Conservation (phyloP, 768 basidiomycete genomes). For the Pisolithus tinctorius region DNA sequence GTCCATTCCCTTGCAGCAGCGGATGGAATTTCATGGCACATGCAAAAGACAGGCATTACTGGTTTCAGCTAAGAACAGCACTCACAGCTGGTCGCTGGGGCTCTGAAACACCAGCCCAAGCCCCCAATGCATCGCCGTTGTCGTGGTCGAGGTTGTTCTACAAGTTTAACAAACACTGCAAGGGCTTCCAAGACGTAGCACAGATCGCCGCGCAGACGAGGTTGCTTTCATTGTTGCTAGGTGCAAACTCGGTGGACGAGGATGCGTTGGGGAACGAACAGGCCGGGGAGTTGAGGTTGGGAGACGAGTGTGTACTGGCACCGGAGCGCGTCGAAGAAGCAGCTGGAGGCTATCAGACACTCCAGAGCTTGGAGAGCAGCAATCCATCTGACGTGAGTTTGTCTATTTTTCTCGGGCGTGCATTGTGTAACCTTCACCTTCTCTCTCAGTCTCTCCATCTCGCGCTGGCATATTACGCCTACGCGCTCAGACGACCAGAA, state of each 20-base stretch:
- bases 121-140: conserved; percentile 44
- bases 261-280: conserved; percentile 48
- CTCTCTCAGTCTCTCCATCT: conserved; percentile 53
- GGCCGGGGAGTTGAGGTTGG: conserved; percentile 29
- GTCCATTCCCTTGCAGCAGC: background rate
- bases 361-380: conserved; percentile 44
- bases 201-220: conserved; percentile 67
- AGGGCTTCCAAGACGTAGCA: conserved; percentile 50
- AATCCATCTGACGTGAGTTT: conserved; percentile 49
- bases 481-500: conserved; percentile 60
- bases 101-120: conserved; percentile 51
- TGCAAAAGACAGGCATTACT: conserved; percentile 70
- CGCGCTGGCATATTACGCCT: conserved; percentile 72
- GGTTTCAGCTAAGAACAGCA: conserved; percentile 63
- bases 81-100: conserved; percentile 75
- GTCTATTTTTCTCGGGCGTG: background rate
- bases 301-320: conserved; percentile 50
- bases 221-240: conserved; percentile 50
- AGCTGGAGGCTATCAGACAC: conserved; percentile 41
- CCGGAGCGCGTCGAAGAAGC: conserved; percentile 57
- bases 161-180: conserved; percentile 83
- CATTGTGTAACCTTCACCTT: conserved; percentile 1
- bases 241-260: conserved; percentile 42
- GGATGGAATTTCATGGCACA: conserved; percentile 29
- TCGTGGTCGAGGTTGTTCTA: conserved; percentile 76